Percentiles rank a stretch among this genome's conserved stretches.
phyloP scores from a whole-genome alignment of 2,329 filamentous ascomycete species.

The Diaporthe aspalathi region DNA sequence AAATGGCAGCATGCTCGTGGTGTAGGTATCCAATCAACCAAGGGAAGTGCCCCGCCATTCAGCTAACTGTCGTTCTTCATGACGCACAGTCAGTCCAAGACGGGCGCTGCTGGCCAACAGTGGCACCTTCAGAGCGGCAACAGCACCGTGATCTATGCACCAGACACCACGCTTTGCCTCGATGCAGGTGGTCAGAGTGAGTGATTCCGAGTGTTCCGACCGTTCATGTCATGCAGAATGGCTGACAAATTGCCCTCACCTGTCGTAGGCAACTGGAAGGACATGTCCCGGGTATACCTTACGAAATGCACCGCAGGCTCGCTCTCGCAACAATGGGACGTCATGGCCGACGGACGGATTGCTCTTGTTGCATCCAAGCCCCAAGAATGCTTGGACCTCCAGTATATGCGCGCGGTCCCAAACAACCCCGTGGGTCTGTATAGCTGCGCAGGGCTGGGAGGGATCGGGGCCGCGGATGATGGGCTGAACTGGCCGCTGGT shows the following conservation, averaged over 20 bases:
- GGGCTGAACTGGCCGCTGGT: conserved; percentile 50
- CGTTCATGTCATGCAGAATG: too few species aligned
- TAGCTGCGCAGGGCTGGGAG: conserved; percentile 52
- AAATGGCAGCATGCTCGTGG: conserved; percentile 43
- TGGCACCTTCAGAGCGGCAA: conserved; percentile 53
- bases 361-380: conserved; percentile 50
- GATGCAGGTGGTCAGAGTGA: conserved; percentile 52
- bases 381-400: conserved; percentile 55
- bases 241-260: neutral
- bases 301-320: neutral
- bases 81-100: conserved; percentile 43
- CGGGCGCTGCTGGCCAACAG: conserved; percentile 46
- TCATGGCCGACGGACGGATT: conserved; percentile 54
- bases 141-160: conserved; percentile 51
- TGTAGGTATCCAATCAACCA: neutral
- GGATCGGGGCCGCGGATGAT: conserved; percentile 53
- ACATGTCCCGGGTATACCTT: conserved; percentile 14
- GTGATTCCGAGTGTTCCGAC: neutral
- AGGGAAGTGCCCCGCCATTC: too few species aligned
- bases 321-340: conserved; percentile 49
- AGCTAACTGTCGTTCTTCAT: neutral
- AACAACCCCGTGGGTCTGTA: conserved; percentile 56
- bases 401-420: conserved; percentile 54
- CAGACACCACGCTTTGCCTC: conserved; percentile 52
- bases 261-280: conserved; percentile 12